These are phyloP conservation scores for Podaxis pistillaris DNA, from an alignment of 768 basidiomycete species.

Conservation along the genomic window DNA sequence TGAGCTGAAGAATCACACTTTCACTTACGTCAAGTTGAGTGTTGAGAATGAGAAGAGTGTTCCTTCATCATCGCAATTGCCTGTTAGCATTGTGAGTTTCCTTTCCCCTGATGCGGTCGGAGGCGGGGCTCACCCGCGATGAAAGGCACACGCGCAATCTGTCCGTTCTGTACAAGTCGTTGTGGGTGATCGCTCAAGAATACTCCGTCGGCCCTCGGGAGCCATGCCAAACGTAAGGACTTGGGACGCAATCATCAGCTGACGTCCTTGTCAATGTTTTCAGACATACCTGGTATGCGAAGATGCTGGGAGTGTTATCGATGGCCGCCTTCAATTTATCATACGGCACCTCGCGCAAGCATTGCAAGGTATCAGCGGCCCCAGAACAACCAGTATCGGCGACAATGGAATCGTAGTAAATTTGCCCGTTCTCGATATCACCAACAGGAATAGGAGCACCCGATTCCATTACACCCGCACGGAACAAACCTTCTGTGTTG, in stretches of 20 bases:
- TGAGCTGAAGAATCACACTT: neutral
- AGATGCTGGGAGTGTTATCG: constrained; percentile 36
- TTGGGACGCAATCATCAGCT: constrained; percentile 33
- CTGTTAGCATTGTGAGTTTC: constrained; percentile 20
- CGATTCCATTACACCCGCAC: constrained; percentile 50
- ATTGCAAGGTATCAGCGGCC: constrained; percentile 37
- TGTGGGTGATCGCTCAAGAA: constrained; percentile 47
- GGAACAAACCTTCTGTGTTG: constrained; percentile 44
- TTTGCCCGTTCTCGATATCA: constrained; percentile 40
- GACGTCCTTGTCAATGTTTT: neutral
- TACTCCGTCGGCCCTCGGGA: constrained; percentile 47
- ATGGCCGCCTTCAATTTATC: constrained; percentile 36
- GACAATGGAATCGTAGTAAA: constrained; percentile 44
- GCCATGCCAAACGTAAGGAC: constrained; percentile 46
- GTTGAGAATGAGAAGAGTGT: constrained; percentile 51
- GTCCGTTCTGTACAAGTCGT: constrained; percentile 39
- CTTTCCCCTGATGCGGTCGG: neutral
- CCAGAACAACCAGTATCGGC: constrained; percentile 27
- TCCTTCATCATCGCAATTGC: constrained; percentile 63
- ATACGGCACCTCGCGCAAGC: constrained; percentile 38
- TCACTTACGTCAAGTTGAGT: constrained; percentile 45
- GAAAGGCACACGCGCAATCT: constrained; percentile 47
- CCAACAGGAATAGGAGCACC: constrained; percentile 46
- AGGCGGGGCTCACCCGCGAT: constrained; percentile 34
- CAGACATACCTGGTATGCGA: constrained; percentile 34